phyloP scores from a whole-genome alignment of 345 rosid species.

The Bruguiera gymnorhiza region DNA sequence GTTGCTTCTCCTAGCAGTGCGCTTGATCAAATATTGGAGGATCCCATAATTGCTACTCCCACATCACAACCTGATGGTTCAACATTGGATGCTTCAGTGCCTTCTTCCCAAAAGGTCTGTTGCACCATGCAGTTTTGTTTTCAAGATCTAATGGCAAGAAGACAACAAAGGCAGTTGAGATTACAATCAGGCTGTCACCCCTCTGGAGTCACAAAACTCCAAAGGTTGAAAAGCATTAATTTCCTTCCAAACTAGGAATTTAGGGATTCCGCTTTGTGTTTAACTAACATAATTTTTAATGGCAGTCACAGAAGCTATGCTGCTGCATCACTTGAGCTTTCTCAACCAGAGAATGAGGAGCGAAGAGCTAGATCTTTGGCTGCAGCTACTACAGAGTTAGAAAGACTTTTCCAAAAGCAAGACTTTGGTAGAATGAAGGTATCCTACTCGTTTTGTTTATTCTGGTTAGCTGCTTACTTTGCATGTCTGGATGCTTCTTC shows the following conservation, averaged over 20 bases:
- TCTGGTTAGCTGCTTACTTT: background rate
- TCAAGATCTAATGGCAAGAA: slow-evolving; percentile 55
- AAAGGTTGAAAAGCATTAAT: slow-evolving; percentile 35
- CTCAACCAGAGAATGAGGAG: slow-evolving; percentile 82
- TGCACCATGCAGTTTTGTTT: slow-evolving; percentile 68
- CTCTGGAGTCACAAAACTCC: slow-evolving; percentile 40
- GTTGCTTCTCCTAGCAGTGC: slow-evolving; percentile 30
- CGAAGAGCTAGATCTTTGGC: slow-evolving; percentile 70
- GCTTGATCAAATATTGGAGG: slow-evolving; percentile 32
- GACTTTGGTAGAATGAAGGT: slow-evolving; percentile 95
- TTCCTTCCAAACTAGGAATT: slow-evolving; percentile 10
- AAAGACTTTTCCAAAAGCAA: slow-evolving; percentile 79
- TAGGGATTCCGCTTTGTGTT: slow-evolving; percentile 5
- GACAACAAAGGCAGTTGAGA: slow-evolving; percentile 60
- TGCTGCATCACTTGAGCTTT: slow-evolving; percentile 82
- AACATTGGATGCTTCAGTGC: slow-evolving; percentile 42
- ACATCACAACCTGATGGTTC: slow-evolving; percentile 35
- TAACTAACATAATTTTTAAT: slow-evolving; percentile 14
- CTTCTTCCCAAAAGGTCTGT: slow-evolving; percentile 50
- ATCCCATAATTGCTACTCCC: slow-evolving; percentile 34
- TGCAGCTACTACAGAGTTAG: slow-evolving; percentile 87
- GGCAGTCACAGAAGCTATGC: slow-evolving; percentile 55
- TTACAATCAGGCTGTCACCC: slow-evolving; percentile 34
- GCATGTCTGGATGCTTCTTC: background rate
- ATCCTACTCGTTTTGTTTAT: slow-evolving; percentile 14